Evolutionary conservation across 2,329 filamentous ascomycete genomes (phyloP).

Genomic region (Fusarium begoniae): DNA sequence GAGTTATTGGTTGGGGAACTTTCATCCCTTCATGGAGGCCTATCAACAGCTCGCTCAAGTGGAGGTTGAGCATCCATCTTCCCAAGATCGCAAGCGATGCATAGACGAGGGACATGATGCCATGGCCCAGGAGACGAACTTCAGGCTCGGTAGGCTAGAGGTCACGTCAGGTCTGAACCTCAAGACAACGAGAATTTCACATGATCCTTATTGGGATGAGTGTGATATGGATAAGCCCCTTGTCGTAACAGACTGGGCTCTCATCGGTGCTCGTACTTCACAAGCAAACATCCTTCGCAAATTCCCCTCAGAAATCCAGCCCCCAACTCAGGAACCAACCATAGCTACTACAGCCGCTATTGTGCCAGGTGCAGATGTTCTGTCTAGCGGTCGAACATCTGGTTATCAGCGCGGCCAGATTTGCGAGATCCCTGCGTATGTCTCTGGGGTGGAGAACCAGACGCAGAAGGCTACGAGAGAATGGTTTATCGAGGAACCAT

Average conservation of each 20-base stretch:
- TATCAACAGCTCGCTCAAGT: conserved; percentile 43
- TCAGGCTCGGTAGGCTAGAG: conserved; percentile 48
- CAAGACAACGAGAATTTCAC: conserved; percentile 54
- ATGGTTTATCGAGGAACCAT: conserved; percentile 57
- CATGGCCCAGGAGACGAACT: conserved; percentile 42
- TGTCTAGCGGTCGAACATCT: conserved; percentile 55
- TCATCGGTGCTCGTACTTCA: conserved; percentile 48
- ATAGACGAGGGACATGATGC: conserved; percentile 50
- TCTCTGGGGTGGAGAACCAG: conserved; percentile 51
- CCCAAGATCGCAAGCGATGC: conserved; percentile 51
- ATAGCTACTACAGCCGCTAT: conserved; percentile 46
- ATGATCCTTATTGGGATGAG: conserved; percentile 57
- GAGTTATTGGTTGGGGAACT: conserved; percentile 55
- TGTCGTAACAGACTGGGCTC: conserved; percentile 56
- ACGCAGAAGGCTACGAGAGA: conserved; percentile 55
- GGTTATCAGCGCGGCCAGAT: conserved; percentile 54
- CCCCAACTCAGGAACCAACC: conserved; percentile 45
- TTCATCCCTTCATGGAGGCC: conserved; percentile 55
- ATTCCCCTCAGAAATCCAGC: conserved; percentile 50
- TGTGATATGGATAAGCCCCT: conserved; percentile 51
- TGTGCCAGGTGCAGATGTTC: conserved; percentile 48
- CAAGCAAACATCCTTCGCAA: conserved; percentile 54
- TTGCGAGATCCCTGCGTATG: conserved; percentile 55
- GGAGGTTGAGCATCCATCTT: conserved; percentile 53
- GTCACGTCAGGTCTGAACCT: conserved; percentile 55